Conservation (phyloP, 106 monocot species). For the Phalaenopsis aphrodite region DNA sequence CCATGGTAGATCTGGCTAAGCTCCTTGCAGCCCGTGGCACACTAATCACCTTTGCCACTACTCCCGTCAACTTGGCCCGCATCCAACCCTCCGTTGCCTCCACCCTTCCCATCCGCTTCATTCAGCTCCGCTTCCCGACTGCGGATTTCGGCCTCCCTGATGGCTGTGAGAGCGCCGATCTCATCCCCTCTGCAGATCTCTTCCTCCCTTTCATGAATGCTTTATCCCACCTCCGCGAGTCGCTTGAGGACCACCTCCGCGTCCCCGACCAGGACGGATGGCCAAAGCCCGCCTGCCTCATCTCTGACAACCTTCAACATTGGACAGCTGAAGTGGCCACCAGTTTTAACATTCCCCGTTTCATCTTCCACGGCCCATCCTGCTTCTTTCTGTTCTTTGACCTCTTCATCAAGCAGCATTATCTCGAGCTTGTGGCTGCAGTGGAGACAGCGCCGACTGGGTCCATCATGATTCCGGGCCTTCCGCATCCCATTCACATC, state of each 20-base stretch:
- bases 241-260: slow-evolving; percentile 6
- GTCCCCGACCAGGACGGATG: not conserved
- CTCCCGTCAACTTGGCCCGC: slow-evolving; percentile 35
- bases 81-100: slow-evolving; percentile 1
- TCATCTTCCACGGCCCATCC: slow-evolving; percentile 23
- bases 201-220: slow-evolving; percentile 6
- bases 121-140: slow-evolving; percentile 28
- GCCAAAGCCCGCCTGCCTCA: slow-evolving; percentile 26
- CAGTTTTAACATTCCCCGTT: slow-evolving; percentile 31
- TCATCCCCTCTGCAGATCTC: not conserved
- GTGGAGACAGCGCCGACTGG: not conserved
- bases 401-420: not conserved
- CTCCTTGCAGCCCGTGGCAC: slow-evolving; percentile 28
- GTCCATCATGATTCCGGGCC: not conserved
- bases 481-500: not conserved
- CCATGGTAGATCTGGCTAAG: slow-evolving; percentile 35
- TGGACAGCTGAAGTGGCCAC: slow-evolving; percentile 34
- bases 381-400: not conserved
- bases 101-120: slow-evolving; percentile 21
- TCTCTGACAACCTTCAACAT: slow-evolving; percentile 22
- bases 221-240: not conserved
- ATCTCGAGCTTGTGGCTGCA: not conserved
- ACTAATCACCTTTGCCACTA: slow-evolving; percentile 38
- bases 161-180: slow-evolving; percentile 9
- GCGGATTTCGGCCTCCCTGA: slow-evolving; percentile 7